Conservation (phyloP, 75 land plant genomes). For the Pseudotsuga menziesii region DNA sequence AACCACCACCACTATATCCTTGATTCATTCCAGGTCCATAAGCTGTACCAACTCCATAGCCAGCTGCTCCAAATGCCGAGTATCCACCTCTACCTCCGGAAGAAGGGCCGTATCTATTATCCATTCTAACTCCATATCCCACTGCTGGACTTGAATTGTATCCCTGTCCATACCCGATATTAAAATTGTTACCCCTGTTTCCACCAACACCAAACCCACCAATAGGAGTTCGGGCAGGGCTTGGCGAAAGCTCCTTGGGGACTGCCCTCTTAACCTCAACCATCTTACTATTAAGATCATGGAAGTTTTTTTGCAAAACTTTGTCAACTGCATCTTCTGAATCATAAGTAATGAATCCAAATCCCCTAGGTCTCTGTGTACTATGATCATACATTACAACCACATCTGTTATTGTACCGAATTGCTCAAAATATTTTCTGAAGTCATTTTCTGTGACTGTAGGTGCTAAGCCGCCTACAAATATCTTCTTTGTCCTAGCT, state of each 20-base stretch:
- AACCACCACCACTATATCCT: too few species aligned
- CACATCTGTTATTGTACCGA: too few species aligned
- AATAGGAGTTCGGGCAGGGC: too few species aligned
- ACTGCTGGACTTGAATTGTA: too few species aligned
- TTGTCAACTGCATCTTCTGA: constrained; percentile 28
- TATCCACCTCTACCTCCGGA: too few species aligned
- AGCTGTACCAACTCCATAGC: constrained; percentile 54
- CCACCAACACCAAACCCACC: constrained; percentile 32
- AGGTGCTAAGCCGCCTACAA: constrained; percentile 37
- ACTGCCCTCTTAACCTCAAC: constrained; percentile 34
- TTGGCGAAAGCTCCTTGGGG: constrained; percentile 15
- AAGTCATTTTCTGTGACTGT: constrained; percentile 40
- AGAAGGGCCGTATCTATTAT: too few species aligned
- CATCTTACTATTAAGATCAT: constrained; percentile 40
- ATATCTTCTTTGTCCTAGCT: constrained; percentile 40
- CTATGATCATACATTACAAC: too few species aligned
- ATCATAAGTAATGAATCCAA: neutral
- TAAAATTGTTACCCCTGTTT: constrained; percentile 37
- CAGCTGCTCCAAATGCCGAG: neutral
- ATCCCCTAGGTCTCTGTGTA: too few species aligned
- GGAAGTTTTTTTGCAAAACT: constrained; percentile 34
- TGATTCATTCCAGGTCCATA: too few species aligned
- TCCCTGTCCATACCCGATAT: constrained; percentile 10
- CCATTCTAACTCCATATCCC: too few species aligned
- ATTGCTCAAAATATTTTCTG: constrained; percentile 6